A percentile compares a stretch with the other conserved stretches of the same genome.
These are phyloP conservation scores for Botrytis fabae DNA, from an alignment of 2,329 filamentous ascomycete species.

Conservation along the genomic window DNA sequence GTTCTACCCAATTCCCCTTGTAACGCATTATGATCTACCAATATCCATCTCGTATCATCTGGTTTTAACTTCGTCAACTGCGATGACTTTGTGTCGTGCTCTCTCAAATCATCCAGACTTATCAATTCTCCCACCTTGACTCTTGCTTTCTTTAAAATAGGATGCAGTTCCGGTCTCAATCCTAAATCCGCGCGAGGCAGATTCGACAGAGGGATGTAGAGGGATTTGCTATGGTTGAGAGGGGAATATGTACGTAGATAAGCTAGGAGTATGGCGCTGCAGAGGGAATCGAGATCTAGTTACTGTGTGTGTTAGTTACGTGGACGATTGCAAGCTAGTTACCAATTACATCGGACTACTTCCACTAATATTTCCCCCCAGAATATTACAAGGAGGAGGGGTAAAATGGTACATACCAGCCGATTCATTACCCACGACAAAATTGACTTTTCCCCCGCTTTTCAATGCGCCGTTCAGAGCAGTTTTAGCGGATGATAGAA, in stretches of 20 bases:
- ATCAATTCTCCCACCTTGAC: slow-evolving; percentile 63
- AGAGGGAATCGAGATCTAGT: slow-evolving; percentile 79
- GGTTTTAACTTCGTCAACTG: slow-evolving; percentile 43
- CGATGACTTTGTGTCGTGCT: slow-evolving; percentile 46
- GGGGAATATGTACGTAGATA: slow-evolving; percentile 67
- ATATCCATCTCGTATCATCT: slow-evolving; percentile 62
- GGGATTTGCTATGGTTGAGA: slow-evolving; percentile 40
- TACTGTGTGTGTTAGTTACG: not conserved
- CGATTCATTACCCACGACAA: slow-evolving; percentile 68
- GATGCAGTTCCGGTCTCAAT: slow-evolving; percentile 71
- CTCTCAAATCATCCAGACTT: slow-evolving; percentile 60
- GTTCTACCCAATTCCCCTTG: slow-evolving; percentile 59
- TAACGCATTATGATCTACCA: slow-evolving; percentile 79
- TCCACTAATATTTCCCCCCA: not conserved
- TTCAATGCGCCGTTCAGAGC: slow-evolving; percentile 49
- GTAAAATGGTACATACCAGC: slow-evolving; percentile 51
- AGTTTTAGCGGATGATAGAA: slow-evolving; percentile 52
- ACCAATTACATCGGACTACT: not conserved
- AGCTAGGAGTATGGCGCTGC: slow-evolving; percentile 70
- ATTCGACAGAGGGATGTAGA: slow-evolving; percentile 74
- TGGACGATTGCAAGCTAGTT: not conserved
- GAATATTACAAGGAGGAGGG: not conserved
- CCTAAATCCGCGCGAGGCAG: slow-evolving; percentile 66
- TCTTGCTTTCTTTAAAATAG: slow-evolving; percentile 62
- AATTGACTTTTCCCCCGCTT: slow-evolving; percentile 52